A percentile compares a stretch with the other conserved stretches of the same genome.
Conservation (phyloP, 345 rosid genomes). For the Balakata baccata region DNA sequence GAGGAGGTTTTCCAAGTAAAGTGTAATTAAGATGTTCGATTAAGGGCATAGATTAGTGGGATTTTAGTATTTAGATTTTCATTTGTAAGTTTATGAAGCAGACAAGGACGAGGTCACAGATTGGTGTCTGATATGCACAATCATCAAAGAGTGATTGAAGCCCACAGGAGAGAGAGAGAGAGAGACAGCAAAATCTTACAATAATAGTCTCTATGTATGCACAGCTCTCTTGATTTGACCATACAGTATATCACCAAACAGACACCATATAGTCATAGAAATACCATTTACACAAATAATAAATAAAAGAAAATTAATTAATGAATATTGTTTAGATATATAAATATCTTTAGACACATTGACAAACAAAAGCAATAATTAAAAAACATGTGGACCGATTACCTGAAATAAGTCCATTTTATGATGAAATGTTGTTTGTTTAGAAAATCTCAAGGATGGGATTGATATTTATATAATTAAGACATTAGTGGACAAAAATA, state of each 20-base stretch:
- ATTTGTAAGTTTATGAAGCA: slow-evolving; percentile 26
- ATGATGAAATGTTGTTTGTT: no score
- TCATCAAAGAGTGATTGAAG: slow-evolving; percentile 52
- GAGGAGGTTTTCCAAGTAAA: neutral
- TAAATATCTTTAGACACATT: no score
- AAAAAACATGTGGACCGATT: slow-evolving; percentile 16
- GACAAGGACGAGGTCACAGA: no score
- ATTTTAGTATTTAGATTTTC: slow-evolving; percentile 16
- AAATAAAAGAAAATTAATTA: no score
- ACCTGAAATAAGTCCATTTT: neutral
- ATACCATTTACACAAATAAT: neutral
- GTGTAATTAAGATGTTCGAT: slow-evolving; percentile 15
- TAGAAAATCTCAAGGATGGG: no score
- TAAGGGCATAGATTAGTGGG: slow-evolving; percentile 9
- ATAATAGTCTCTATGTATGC: slow-evolving; percentile 46
- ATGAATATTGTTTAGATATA: no score
- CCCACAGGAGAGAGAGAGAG: slow-evolving; percentile 42
- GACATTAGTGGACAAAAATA: neutral
- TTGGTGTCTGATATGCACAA: slow-evolving; percentile 33
- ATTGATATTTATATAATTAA: neutral
- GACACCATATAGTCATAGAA: neutral
- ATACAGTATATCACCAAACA: slow-evolving; percentile 30
- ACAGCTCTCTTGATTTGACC: slow-evolving; percentile 43
- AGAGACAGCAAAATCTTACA: slow-evolving; percentile 45
- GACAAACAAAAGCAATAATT: slow-evolving; percentile 17